These are phyloP conservation scores for Tetradesmus obliquus DNA, from an alignment of 139 green algal species.

Conservation along the genomic window DNA sequence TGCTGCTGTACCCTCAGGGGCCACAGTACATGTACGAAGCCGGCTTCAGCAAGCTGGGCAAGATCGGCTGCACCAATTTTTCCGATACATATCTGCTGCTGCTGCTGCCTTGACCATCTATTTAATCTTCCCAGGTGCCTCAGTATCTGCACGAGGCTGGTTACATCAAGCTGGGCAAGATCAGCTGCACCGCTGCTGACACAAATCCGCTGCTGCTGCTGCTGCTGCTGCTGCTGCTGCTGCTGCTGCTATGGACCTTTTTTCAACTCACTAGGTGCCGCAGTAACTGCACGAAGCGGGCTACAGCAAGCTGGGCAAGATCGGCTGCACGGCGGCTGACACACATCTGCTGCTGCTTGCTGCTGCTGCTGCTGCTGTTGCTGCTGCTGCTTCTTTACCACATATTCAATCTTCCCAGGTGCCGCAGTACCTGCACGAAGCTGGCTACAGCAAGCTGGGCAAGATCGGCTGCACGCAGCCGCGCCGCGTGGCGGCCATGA, in stretches of 20 bases:
- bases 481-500: slow-evolving; percentile 96
- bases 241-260: neutral
- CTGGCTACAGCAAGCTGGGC: slow-evolving; percentile 89
- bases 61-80: slow-evolving; percentile 65
- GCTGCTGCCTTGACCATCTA: neutral
- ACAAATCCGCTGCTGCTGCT: neutral
- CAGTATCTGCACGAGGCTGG: slow-evolving; percentile 98
- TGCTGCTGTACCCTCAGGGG: slow-evolving; percentile 70
- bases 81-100: neutral
- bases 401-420: slow-evolving; percentile 70
- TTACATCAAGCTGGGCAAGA: slow-evolving; percentile 86
- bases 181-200: slow-evolving; percentile 47
- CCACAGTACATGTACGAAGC: slow-evolving; percentile 98
- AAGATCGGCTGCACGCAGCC: slow-evolving; percentile 93
- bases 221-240: neutral
- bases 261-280: neutral
- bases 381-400: neutral
- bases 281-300: slow-evolving; percentile 98
- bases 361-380: neutral
- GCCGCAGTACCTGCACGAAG: slow-evolving; percentile 98
- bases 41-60: slow-evolving; percentile 89
- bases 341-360: neutral
- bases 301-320: slow-evolving; percentile 87
- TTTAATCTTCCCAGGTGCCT: slow-evolving; percentile 77
- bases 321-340: slow-evolving; percentile 75